Evolutionary conservation across 192 early-diverging fungal genomes (phyloP).

Genomic region (Hyaloraphidium curvatum): DNA sequence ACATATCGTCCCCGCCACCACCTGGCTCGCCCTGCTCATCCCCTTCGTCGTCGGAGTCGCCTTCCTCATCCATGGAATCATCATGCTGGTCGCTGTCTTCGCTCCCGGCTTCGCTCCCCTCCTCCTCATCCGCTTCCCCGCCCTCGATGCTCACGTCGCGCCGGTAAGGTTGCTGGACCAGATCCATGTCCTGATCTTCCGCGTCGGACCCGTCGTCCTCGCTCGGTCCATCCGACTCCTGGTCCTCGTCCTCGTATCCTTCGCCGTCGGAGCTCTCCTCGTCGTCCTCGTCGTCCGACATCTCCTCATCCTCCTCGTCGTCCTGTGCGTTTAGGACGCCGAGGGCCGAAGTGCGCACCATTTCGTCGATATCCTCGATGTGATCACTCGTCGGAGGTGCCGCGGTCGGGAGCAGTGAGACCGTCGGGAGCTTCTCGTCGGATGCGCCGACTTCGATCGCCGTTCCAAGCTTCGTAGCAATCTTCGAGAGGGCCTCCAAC

Average conservation of each 20-base stretch:
- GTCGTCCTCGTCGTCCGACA: conserved; percentile 28
- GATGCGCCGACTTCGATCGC: conserved; percentile 23
- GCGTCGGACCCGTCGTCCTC: conserved; percentile 15
- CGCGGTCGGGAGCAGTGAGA: background rate
- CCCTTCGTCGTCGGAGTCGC: too few relatives aligned
- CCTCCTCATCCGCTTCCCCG: too few relatives aligned
- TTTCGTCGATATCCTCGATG: conserved; percentile 19
- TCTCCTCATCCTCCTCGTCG: conserved; percentile 51
- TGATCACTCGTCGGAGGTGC: conserved; percentile 4
- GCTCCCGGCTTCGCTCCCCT: too few relatives aligned
- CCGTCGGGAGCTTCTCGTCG: background rate
- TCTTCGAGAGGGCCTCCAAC: conserved; percentile 69
- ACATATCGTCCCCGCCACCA: too few relatives aligned
- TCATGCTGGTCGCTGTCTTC: too few relatives aligned
- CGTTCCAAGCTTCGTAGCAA: conserved; percentile 68
- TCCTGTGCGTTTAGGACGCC: conserved; percentile 53
- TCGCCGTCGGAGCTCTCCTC: conserved; percentile 32
- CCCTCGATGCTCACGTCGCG: conserved; percentile 38
- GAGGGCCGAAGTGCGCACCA: conserved; percentile 44
- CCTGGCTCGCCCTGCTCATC: too few relatives aligned
- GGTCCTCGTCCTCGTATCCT: conserved; percentile 30
- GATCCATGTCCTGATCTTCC: conserved; percentile 34
- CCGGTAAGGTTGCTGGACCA: conserved; percentile 20
- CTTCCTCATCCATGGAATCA: too few relatives aligned
- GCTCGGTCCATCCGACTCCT: background rate